Percentiles rank a stretch among this genome's conserved stretches.
phyloP scores from a whole-genome alignment of 805 yeast species.

The Candida verbasci region DNA sequence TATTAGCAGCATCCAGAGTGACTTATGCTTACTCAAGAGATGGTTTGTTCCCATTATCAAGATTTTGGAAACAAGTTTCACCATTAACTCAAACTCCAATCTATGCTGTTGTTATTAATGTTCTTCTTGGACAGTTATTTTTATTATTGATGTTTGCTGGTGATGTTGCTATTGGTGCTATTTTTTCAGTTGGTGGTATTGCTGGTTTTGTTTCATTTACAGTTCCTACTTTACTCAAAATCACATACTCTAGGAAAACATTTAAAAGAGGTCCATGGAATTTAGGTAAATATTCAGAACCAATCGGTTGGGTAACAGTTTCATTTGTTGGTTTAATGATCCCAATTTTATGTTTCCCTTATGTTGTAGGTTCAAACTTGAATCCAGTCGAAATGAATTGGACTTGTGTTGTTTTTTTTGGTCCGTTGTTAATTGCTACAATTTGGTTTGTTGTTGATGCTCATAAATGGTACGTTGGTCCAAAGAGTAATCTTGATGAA shows the following conservation, averaged over 20 bases:
- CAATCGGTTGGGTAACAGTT: slow-evolving; percentile 45
- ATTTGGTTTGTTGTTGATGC: slow-evolving; percentile 52
- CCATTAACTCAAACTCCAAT: slow-evolving; percentile 56
- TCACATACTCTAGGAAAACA: slow-evolving; percentile 47
- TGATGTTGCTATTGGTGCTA: slow-evolving; percentile 62
- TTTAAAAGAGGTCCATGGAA: slow-evolving; percentile 68
- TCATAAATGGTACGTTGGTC: slow-evolving; percentile 58
- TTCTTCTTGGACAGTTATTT: slow-evolving; percentile 49
- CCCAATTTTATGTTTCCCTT: slow-evolving; percentile 58
- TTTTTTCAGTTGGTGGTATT: slow-evolving; percentile 70
- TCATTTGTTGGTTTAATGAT: slow-evolving; percentile 52
- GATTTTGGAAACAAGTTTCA: slow-evolving; percentile 46
- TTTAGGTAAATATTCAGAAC: slow-evolving; percentile 49
- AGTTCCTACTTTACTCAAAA: slow-evolving; percentile 57
- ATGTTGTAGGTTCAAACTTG: slow-evolving; percentile 29
- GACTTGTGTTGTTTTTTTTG: slow-evolving; percentile 60
- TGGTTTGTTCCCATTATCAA: slow-evolving; percentile 59
- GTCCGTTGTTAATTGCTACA: slow-evolving; percentile 50
- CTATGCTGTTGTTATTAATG: slow-evolving; percentile 59
- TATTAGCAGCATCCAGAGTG: slow-evolving; percentile 65
- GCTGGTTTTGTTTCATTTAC: slow-evolving; percentile 64
- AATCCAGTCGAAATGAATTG: slow-evolving; percentile 52
- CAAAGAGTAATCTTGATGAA: slow-evolving; percentile 48
- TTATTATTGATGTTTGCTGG: slow-evolving; percentile 60
- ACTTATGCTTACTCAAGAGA: slow-evolving; percentile 67